These are phyloP conservation scores for Tuctoria greenei DNA, from an alignment of 176 grass and related monocot genomes.

Conservation along the genomic window DNA sequence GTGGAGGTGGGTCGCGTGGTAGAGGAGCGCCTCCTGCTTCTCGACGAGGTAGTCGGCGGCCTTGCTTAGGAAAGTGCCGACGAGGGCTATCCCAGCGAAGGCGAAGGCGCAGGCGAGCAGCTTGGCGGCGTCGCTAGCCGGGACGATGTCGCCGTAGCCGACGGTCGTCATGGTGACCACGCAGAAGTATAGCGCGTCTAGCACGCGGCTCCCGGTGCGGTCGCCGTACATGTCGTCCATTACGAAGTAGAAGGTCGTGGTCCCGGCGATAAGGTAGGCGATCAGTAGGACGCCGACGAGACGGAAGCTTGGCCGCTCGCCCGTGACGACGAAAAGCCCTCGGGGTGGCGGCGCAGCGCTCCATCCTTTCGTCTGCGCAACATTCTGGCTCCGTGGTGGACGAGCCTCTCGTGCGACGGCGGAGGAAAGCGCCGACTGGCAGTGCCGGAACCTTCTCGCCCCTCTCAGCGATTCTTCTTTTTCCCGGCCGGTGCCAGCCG, in stretches of 20 bases:
- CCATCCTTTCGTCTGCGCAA: no score
- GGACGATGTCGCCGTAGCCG: constrained; percentile 63
- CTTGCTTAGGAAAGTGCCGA: constrained; percentile 49
- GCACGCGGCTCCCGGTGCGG: not conserved
- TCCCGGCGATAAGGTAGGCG: constrained; percentile 51
- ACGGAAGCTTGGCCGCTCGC: constrained; percentile 36
- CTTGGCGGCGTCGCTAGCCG: constrained; percentile 42
- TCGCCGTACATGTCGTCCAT: constrained; percentile 51
- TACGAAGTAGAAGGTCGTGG: constrained; percentile 44
- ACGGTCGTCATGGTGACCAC: constrained; percentile 62
- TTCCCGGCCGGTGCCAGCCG: no score
- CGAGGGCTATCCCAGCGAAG: constrained; percentile 53
- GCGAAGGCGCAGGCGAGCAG: constrained; percentile 51
- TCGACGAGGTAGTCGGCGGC: constrained; percentile 69
- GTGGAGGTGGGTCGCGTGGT: constrained; percentile 2
- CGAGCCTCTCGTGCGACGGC: not conserved
- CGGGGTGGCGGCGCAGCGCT: no score
- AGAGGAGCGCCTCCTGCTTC: constrained; percentile 59
- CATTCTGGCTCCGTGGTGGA: not conserved
- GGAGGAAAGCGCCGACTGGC: constrained; percentile 23
- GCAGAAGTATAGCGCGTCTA: constrained; percentile 71
- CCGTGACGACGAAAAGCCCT: not conserved
- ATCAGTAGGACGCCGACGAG: constrained; percentile 51
- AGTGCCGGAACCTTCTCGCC: constrained; percentile 35
- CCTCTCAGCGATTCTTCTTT: not conserved